Conservation (phyloP, 2,329 filamentous ascomycete genomes). For the Aspergillus sp. region DNA sequence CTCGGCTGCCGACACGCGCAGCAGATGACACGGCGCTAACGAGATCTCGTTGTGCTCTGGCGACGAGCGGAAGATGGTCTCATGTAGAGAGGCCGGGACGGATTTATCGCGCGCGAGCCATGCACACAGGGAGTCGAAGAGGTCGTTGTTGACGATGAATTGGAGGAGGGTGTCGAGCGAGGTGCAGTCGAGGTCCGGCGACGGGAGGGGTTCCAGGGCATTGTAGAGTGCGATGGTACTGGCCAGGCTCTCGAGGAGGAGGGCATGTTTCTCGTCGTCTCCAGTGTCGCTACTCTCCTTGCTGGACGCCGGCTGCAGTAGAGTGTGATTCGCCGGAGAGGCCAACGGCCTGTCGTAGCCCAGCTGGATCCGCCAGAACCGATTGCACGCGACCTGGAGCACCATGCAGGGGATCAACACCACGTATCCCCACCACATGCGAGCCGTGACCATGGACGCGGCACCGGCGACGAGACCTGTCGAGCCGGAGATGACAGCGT, state of each 20-base stretch:
- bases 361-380: slow-evolving; percentile 49
- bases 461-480: slow-evolving; percentile 50
- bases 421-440: slow-evolving; percentile 55
- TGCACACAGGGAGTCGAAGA: slow-evolving; percentile 29
- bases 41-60: slow-evolving; percentile 1
- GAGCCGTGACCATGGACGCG: slow-evolving; percentile 52
- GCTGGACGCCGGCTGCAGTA: background rate
- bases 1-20: background rate
- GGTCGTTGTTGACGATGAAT: slow-evolving; percentile 26
- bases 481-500: slow-evolving; percentile 46
- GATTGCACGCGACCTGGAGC: slow-evolving; percentile 47
- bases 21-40: background rate
- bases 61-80: slow-evolving; percentile 3
- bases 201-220: background rate
- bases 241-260: slow-evolving; percentile 9
- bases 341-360: slow-evolving; percentile 47
- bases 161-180: slow-evolving; percentile 21
- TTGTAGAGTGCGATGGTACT: slow-evolving; percentile 8
- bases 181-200: slow-evolving; percentile 10
- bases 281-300: background rate
- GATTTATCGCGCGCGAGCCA: slow-evolving; percentile 22
- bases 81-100: slow-evolving; percentile 7
- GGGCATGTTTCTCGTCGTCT: slow-evolving; percentile 8
- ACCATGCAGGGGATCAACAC: slow-evolving; percentile 53
- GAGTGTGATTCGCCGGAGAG: background rate